These are phyloP conservation scores for Leccinum arenicola DNA, from an alignment of 768 basidiomycete genomes.

Conservation along the genomic window DNA sequence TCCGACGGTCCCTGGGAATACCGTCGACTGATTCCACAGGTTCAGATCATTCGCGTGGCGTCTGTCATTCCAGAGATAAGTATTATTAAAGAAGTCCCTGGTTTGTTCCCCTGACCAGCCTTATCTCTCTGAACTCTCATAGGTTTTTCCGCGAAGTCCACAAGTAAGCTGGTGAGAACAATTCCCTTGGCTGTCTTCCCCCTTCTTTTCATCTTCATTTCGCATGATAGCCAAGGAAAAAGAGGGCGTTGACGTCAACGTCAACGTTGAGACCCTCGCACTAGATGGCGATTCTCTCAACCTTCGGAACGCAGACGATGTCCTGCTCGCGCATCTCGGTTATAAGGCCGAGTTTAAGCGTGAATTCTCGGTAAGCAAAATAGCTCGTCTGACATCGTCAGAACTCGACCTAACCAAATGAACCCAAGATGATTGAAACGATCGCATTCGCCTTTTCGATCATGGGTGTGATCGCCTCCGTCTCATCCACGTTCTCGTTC, in stretches of 20 bases:
- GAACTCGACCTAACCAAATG: conserved; percentile 1
- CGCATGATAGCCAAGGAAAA: conserved; percentile 21
- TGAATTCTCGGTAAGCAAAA: conserved; percentile 59
- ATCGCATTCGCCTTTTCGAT: conserved; percentile 66
- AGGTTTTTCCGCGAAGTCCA: background rate
- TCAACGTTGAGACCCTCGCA: conserved; percentile 11
- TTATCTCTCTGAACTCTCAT: background rate
- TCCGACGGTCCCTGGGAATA: background rate
- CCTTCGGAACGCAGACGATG: conserved; percentile 50
- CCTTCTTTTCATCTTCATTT: background rate
- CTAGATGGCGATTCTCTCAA: conserved; percentile 14
- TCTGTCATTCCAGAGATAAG: background rate
- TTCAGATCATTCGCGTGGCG: background rate
- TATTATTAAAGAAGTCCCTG: background rate
- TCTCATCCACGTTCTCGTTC: conserved; percentile 65
- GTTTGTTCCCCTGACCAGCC: background rate
- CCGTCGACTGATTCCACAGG: background rate
- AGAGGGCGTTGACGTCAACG: conserved; percentile 9
- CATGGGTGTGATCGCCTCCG: conserved; percentile 71
- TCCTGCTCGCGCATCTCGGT: conserved; percentile 59
- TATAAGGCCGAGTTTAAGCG: conserved; percentile 73
- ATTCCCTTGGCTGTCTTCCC: background rate
- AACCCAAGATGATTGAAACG: conserved; percentile 48
- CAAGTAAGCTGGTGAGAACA: background rate
- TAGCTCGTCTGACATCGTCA: background rate